Base-by-base conservation (phyloP, 352 stramenopile species). In the Globisporangium carolinianum region DNA sequence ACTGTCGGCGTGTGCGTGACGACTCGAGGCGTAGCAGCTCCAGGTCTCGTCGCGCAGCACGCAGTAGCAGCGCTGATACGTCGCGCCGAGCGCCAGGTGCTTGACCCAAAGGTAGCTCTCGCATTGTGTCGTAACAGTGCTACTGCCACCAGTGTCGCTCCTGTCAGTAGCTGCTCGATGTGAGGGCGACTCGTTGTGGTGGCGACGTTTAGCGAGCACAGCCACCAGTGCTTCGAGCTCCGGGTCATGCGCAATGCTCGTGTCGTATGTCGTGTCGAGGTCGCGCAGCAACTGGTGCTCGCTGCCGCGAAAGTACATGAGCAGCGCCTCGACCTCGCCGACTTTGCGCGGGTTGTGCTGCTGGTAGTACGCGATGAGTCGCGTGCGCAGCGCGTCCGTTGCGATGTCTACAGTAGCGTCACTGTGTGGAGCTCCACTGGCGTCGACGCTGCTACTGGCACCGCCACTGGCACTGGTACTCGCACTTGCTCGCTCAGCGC, bases 331-430 rank as follows among this genome's bases (percentile, higher is more conserved):
- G 6, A 97, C 80, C 46, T 97, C 87, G 1, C 69, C 69, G 1
- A 97, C 65, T 43, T 96, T 95, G 54, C 89, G 78, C 0, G 91
- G 86, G 64, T 97, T 95, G 54, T 97, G 82, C 42, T 84, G 87
- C 60, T 91, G 71, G 60, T 98, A 98, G 56, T 96, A 98, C 47
- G 75, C 81, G 7, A 96, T 57, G 18, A 98, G 55, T 43, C 83
- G 82, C 15, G 58, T 51, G 0, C 68, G 65, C 18, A 89, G 66
- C 43, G 14, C 11, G 11, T 60, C 55, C 35, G 58, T 42, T 9
- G 53, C 43, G 5, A 8, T 17, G 2, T 47, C 17, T 15, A 35
- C 4, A 6, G 38, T n/a, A 4, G 3, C 42, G 1, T 5, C 24
- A 46, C 37, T 37, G 18, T 1, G 14, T 35, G n/a, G 11, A 47